Conservation (phyloP, 1,284 basidiomycete species). For the Trametes sp. region DNA sequence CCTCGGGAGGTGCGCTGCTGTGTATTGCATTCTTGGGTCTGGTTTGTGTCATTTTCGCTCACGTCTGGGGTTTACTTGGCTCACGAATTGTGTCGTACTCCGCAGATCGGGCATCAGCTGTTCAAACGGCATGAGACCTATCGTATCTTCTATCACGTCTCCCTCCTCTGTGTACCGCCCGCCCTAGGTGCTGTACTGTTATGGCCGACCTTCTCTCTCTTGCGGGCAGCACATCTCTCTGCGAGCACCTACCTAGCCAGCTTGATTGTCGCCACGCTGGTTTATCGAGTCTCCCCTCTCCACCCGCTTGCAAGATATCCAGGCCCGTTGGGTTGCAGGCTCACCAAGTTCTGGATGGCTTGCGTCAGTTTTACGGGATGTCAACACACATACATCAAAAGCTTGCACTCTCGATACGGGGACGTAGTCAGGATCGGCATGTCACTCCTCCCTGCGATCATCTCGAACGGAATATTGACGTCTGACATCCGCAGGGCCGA, state of each 20-base stretch:
- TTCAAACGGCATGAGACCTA: constrained; percentile 18
- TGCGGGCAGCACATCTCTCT: neutral
- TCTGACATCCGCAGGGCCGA: constrained; percentile 35
- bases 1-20: neutral
- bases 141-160: neutral
- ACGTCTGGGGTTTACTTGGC: neutral
- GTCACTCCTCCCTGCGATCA: too few relatives aligned
- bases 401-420: constrained; percentile 40
- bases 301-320: constrained; percentile 42
- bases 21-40: neutral
- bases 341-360: constrained; percentile 38
- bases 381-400: constrained; percentile 35
- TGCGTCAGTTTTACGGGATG: constrained; percentile 30
- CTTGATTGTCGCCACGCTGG: constrained; percentile 28
- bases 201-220: neutral
- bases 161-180: constrained; percentile 11
- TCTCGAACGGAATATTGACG: neutral
- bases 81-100: neutral
- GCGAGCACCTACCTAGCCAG: constrained; percentile 1
- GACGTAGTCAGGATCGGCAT: constrained; percentile 41
- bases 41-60: neutral
- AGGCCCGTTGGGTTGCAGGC: constrained; percentile 37
- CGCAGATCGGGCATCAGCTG: constrained; percentile 18
- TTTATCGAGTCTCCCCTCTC: constrained; percentile 42
- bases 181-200: neutral